Evolutionary conservation across 345 rosid species (phyloP).

Genomic region (Ricinus communis): DNA sequence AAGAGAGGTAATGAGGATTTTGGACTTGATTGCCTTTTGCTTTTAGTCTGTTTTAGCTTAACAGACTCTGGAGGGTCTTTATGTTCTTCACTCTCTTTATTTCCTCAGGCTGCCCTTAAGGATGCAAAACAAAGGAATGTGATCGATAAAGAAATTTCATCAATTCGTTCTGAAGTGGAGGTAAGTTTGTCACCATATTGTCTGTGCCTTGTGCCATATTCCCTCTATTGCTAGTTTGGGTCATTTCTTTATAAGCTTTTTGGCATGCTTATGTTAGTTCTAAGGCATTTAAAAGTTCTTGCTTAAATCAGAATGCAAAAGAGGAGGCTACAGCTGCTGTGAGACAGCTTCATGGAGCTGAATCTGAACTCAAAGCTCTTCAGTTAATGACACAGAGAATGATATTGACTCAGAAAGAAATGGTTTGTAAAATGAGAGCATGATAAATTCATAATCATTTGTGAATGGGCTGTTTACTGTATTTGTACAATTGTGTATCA

Average conservation of each 20-base stretch:
- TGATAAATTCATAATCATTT: background rate
- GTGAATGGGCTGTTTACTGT: slow-evolving; percentile 13
- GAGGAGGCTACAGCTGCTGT: slow-evolving; percentile 28
- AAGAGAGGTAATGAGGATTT: slow-evolving; percentile 29
- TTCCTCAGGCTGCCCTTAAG: slow-evolving; percentile 32
- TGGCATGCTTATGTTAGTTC: background rate
- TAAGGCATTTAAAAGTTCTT: background rate
- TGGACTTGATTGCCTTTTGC: background rate
- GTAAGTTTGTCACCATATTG: slow-evolving; percentile 4
- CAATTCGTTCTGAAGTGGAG: slow-evolving; percentile 26
- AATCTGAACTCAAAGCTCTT: slow-evolving; percentile 36
- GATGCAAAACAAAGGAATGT: slow-evolving; percentile 26
- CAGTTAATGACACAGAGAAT: slow-evolving; percentile 36
- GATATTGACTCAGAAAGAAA: slow-evolving; percentile 38
- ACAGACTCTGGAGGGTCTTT: background rate
- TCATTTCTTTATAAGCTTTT: background rate
- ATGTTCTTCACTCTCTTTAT: background rate
- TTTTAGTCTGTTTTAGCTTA: background rate
- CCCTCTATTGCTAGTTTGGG: background rate
- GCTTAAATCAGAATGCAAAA: slow-evolving; percentile 26
- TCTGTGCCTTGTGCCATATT: background rate
- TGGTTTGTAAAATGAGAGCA: slow-evolving; percentile 21
- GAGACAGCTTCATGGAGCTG: slow-evolving; percentile 33
- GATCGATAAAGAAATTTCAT: slow-evolving; percentile 30
- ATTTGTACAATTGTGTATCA: slow-evolving; percentile 37